phyloP scores from a whole-genome alignment of 192 early-diverging fungal genomes.

The Thamnidium elegans region DNA sequence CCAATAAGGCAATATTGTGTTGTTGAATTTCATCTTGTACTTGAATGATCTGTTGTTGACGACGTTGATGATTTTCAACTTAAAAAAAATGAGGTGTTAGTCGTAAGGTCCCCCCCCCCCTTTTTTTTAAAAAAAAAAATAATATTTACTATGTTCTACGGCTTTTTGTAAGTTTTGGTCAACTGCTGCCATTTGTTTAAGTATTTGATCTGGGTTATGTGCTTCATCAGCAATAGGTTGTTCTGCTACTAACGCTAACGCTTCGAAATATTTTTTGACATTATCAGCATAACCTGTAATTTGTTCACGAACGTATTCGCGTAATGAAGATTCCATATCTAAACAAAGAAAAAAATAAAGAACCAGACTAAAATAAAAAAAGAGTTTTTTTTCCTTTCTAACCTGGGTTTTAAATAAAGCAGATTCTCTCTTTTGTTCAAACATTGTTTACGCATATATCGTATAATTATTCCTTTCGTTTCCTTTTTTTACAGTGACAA shows the following conservation, averaged over 20 bases:
- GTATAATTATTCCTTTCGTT: no score
- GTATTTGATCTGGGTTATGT: constrained; percentile 31
- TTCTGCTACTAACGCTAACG: constrained; percentile 20
- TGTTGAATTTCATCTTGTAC: constrained; percentile 48
- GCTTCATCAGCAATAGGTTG: constrained; percentile 20
- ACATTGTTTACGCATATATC: no score
- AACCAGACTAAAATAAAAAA: neutral
- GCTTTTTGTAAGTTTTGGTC: constrained; percentile 44
- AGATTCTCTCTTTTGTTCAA: no score
- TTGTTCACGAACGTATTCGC: constrained; percentile 32
- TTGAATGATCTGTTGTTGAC: constrained; percentile 43
- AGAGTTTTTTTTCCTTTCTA: neutral
- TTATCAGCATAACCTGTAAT: constrained; percentile 31
- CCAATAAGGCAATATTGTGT: constrained; percentile 38
- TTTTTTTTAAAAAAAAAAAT: neutral
- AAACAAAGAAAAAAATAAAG: neutral
- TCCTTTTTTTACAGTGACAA: no score
- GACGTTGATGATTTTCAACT: constrained; percentile 51
- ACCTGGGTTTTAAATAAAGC: no score
- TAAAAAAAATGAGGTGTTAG: neutral
- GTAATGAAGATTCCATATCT: constrained; percentile 25
- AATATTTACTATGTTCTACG: constrained; percentile 44
- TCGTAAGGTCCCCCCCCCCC: no score
- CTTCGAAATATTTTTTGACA: constrained; percentile 27
- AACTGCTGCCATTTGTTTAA: constrained; percentile 41